phyloP scores from a whole-genome alignment of 2,329 filamentous ascomycete genomes.

The Epichloe glyceriae region DNA sequence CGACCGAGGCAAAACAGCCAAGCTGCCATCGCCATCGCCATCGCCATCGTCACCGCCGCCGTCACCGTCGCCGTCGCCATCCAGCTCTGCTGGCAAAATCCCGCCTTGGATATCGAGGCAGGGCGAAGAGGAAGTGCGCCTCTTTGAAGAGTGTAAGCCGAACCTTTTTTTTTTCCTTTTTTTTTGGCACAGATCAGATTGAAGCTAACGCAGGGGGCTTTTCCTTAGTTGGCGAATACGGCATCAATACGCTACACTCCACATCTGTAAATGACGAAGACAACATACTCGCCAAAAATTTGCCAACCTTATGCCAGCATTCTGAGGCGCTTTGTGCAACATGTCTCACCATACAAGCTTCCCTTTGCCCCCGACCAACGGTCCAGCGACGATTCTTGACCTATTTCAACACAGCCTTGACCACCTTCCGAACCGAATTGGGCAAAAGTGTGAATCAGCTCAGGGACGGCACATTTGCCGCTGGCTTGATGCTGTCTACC shows the following conservation, averaged over 20 bases:
- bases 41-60: too few relatives aligned
- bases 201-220: background rate
- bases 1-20: background rate
- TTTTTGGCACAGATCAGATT: background rate
- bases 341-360: conserved; percentile 1
- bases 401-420: background rate
- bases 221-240: background rate
- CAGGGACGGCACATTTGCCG: background rate
- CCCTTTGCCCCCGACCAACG: background rate
- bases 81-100: background rate
- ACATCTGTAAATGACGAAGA: conserved; percentile 2
- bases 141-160: background rate
- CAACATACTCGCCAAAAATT: background rate
- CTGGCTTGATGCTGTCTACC: conserved; percentile 1
- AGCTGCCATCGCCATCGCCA: too few relatives aligned
- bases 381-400: background rate
- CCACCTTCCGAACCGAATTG: background rate
- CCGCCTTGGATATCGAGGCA: background rate
- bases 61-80: background rate
- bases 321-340: background rate
- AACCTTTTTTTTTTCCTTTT: background rate
- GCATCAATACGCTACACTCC: background rate
- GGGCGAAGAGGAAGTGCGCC: background rate
- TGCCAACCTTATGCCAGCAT: background rate
- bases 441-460: background rate